Percentiles rank a stretch among this genome's conserved stretches.
These are phyloP conservation scores for Jamesozyma hellenica DNA, from an alignment of 805 yeast genomes.

Conservation along the genomic window DNA sequence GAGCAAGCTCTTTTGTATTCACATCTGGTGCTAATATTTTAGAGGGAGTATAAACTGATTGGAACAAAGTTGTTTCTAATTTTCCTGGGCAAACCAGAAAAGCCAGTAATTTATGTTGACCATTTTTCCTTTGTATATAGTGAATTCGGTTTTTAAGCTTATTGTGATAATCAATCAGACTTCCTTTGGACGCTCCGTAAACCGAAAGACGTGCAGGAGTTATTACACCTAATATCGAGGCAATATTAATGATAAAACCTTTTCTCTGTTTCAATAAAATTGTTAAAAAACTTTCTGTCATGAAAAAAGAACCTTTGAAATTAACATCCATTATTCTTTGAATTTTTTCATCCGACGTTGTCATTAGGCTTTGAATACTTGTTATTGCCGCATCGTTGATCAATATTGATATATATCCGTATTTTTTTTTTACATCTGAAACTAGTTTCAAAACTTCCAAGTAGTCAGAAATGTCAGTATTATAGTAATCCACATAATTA, in stretches of 20 bases:
- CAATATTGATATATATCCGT: slow-evolving; percentile 55
- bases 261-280: slow-evolving; percentile 49
- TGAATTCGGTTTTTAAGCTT: slow-evolving; percentile 57
- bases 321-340: slow-evolving; percentile 57
- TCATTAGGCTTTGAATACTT: slow-evolving; percentile 45
- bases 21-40: slow-evolving; percentile 72
- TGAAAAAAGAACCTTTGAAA: slow-evolving; percentile 56
- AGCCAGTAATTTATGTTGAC: slow-evolving; percentile 41
- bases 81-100: slow-evolving; percentile 84
- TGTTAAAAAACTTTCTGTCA: slow-evolving; percentile 64
- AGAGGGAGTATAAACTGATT: slow-evolving; percentile 65
- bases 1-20: slow-evolving; percentile 58
- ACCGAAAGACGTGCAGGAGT: slow-evolving; percentile 72
- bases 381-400: slow-evolving; percentile 83
- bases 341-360: slow-evolving; percentile 48
- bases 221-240: slow-evolving; percentile 76
- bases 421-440: slow-evolving; percentile 33
- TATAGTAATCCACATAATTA: slow-evolving; percentile 41
- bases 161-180: slow-evolving; percentile 75
- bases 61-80: slow-evolving; percentile 63
- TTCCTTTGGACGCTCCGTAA: slow-evolving; percentile 88
- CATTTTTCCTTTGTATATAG: not conserved
- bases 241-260: slow-evolving; percentile 73
- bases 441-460: slow-evolving; percentile 36
- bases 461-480: slow-evolving; percentile 60